Percentiles rank a stretch among this genome's conserved stretches.
These are phyloP conservation scores for Hericium alpestre DNA, from an alignment of 768 basidiomycete species.

Conservation along the genomic window DNA sequence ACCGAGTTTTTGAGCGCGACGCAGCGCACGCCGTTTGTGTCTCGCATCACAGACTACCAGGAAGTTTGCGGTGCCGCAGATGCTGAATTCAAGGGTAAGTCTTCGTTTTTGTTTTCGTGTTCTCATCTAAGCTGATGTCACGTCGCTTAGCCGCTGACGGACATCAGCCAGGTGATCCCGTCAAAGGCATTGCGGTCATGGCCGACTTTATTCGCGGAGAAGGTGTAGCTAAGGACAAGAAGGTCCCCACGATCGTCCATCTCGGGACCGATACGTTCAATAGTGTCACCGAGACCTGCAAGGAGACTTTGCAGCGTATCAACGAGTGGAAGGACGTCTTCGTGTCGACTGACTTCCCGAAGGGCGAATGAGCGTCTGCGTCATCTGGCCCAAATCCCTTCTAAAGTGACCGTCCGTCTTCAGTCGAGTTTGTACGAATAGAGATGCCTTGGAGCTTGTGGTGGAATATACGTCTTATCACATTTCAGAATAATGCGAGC, in stretches of 20 bases:
- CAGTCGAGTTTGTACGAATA: too few species aligned
- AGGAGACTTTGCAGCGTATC: not conserved
- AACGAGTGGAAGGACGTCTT: not conserved
- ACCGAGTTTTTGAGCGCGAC: constrained; percentile 20
- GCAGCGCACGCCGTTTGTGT: constrained; percentile 13
- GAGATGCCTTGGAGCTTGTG: too few species aligned
- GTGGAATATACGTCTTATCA: too few species aligned
- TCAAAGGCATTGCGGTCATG: not conserved
- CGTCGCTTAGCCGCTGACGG: not conserved
- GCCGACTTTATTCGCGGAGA: not conserved
- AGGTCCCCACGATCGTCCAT: not conserved
- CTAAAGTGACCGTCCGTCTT: too few species aligned
- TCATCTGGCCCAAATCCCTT: too few species aligned
- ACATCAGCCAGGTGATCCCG: not conserved
- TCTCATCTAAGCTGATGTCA: too few species aligned
- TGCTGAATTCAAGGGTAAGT: too few species aligned
- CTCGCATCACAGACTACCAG: constrained; percentile 21
- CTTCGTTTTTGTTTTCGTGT: too few species aligned
- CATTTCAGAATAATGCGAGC: too few species aligned
- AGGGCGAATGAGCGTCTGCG: too few species aligned
- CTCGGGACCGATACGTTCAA: not conserved
- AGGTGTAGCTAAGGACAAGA: not conserved
- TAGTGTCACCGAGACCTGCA: not conserved
- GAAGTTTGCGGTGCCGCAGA: too few species aligned
- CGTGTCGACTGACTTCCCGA: not conserved